A percentile compares a stretch with the other conserved stretches of the same genome.
These are phyloP conservation scores for Gossypium longicalyx DNA, from an alignment of 345 rosid genomes.

Conservation along the genomic window DNA sequence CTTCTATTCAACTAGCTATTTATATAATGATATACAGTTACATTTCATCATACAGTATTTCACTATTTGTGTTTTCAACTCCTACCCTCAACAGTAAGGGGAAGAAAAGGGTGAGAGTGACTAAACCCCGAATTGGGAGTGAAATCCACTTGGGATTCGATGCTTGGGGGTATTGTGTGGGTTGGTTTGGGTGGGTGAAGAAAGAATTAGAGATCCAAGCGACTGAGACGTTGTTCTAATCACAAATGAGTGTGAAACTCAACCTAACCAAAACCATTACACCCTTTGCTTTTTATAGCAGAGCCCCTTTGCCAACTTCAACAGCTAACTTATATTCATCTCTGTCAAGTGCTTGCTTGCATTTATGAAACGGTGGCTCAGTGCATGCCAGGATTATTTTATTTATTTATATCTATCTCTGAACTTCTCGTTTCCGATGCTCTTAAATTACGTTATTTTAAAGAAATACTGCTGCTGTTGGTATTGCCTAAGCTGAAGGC, in stretches of 20 bases:
- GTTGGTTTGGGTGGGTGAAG: slow-evolving; percentile 20
- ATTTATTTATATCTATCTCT: background rate
- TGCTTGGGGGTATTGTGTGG: slow-evolving; percentile 20
- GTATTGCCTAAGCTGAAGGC: background rate
- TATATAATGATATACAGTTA: background rate
- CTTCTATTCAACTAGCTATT: background rate
- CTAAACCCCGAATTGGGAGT: slow-evolving; percentile 31
- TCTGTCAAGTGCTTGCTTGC: background rate
- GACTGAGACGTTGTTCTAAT: slow-evolving; percentile 36
- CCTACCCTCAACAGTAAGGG: background rate
- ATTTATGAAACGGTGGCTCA: background rate
- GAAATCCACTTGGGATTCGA: slow-evolving; percentile 37
- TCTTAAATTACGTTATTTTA: background rate
- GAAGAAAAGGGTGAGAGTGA: slow-evolving; percentile 24
- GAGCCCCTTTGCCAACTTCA: slow-evolving; percentile 11
- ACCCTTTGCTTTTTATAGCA: slow-evolving; percentile 26
- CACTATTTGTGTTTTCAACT: background rate
- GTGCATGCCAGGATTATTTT: background rate
- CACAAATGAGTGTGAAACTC: slow-evolving; percentile 16
- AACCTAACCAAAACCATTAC: slow-evolving; percentile 13
- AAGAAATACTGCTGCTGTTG: background rate
- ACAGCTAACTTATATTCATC: slow-evolving; percentile 2
- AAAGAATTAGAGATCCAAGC: slow-evolving; percentile 28
- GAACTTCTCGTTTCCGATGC: slow-evolving; percentile 5
- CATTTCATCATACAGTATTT: background rate